phyloP scores from a whole-genome alignment of 257 asterid genomes.

The Solanum sitiens region DNA sequence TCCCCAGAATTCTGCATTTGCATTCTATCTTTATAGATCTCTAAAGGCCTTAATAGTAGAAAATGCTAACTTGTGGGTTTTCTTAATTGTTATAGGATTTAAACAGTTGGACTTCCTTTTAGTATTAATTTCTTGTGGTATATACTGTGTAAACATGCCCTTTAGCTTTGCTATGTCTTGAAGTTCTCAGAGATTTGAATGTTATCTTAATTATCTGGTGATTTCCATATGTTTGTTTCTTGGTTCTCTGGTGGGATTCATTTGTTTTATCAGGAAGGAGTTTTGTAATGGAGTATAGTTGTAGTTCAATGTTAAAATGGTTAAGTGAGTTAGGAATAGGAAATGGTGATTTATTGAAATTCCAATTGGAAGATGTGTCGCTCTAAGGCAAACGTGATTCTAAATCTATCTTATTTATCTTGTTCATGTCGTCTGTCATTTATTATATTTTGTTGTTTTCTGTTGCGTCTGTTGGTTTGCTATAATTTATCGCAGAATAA shows the following conservation, averaged over 20 bases:
- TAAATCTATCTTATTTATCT: not conserved
- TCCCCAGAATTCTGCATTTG: not conserved
- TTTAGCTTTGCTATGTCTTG: not conserved
- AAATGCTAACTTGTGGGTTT: not conserved
- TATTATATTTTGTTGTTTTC: not conserved
- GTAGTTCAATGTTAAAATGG: not conserved
- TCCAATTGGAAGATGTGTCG: not conserved
- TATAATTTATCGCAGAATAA: not conserved
- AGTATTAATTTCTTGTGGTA: not conserved
- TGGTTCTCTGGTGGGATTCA: not conserved
- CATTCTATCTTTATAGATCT: not conserved
- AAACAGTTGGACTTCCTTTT: not conserved
- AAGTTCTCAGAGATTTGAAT: not conserved
- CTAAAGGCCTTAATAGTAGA: not conserved
- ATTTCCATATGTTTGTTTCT: not conserved
- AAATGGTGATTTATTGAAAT: not conserved
- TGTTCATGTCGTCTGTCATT: not conserved
- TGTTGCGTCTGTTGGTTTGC: not conserved
- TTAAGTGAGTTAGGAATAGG: not conserved
- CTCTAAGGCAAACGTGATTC: not conserved
- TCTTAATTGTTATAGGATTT: not conserved
- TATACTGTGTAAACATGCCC: not conserved
- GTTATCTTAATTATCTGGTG: not conserved
- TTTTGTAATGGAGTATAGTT: not conserved
- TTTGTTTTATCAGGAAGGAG: not conserved